phyloP scores from a whole-genome alignment of 495 filamentous ascomycete species.

The Aspergillus nanangensis region DNA sequence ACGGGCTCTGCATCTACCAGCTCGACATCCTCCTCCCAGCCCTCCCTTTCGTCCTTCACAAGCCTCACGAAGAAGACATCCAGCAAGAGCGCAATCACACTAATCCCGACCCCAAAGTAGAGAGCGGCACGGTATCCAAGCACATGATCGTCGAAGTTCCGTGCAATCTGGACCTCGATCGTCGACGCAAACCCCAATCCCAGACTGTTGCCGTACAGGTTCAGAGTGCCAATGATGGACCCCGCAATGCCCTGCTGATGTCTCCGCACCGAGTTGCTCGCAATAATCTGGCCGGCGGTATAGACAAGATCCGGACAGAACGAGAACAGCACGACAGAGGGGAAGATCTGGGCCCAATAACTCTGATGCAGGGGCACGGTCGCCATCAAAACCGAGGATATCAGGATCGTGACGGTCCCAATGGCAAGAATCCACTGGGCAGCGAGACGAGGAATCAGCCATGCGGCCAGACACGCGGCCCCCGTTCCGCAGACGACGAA shows the following conservation, averaged over 20 bases:
- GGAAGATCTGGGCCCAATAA: constrained; percentile 51
- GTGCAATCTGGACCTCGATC: constrained; percentile 36
- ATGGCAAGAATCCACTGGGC: constrained; percentile 50
- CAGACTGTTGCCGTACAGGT: constrained; percentile 43
- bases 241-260: constrained; percentile 48
- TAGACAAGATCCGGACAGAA: constrained; percentile 50
- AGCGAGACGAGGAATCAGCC: constrained; percentile 23
- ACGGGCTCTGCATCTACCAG: background rate
- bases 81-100: constrained; percentile 32
- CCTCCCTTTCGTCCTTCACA: constrained; percentile 38
- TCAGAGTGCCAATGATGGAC: constrained; percentile 42
- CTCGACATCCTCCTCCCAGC: constrained; percentile 39
- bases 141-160: constrained; percentile 12
- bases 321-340: constrained; percentile 37
- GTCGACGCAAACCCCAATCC: constrained; percentile 49
- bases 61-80: constrained; percentile 35
- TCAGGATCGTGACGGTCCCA: constrained; percentile 33
- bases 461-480: constrained; percentile 43
- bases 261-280: constrained; percentile 45
- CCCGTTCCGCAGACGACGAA: constrained; percentile 35
- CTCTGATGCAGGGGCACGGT: constrained; percentile 45
- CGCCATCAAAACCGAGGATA: constrained; percentile 36
- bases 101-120: constrained; percentile 41
- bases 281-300: constrained; percentile 50
- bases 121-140: constrained; percentile 38